Conservation (phyloP, 1,284 basidiomycete genomes). For the Rhizopogon hawkerae region DNA sequence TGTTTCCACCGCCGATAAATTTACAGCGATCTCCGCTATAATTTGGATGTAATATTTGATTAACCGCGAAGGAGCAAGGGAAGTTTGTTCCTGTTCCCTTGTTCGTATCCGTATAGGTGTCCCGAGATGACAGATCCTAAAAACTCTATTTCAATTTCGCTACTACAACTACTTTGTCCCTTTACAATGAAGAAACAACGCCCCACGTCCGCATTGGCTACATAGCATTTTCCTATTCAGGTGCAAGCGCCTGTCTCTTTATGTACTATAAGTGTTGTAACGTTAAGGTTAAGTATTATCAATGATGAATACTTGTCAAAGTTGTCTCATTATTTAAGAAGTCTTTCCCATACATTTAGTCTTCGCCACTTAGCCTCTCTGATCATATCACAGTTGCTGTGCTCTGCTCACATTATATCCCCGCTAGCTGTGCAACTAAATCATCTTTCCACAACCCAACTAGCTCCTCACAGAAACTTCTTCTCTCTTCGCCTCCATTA, state of each 20-base stretch:
- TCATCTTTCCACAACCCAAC: constrained; percentile 16
- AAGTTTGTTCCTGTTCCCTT: neutral
- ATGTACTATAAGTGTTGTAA: constrained; percentile 11
- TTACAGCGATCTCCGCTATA: neutral
- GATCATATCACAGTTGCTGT: constrained; percentile 1
- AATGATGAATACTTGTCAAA: constrained; percentile 14
- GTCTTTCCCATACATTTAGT: constrained; percentile 7
- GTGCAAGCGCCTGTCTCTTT: constrained; percentile 9
- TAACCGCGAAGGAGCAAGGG: neutral
- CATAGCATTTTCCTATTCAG: constrained; percentile 23
- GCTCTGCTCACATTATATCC: constrained; percentile 1
- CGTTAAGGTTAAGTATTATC: constrained; percentile 24
- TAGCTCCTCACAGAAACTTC: constrained; percentile 11
- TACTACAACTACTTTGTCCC: constrained; percentile 7
- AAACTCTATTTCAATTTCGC: constrained; percentile 23
- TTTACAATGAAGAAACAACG: constrained; percentile 21
- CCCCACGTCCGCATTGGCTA: constrained; percentile 7
- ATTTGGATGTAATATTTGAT: neutral
- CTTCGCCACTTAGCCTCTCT: constrained; percentile 10
- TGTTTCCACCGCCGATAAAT: neutral
- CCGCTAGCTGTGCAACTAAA: constrained; percentile 18
- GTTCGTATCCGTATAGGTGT: constrained; percentile 4
- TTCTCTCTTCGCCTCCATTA: constrained; percentile 16
- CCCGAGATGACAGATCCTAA: constrained; percentile 19
- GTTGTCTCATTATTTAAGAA: constrained; percentile 25